phyloP scores from a whole-genome alignment of 2,329 filamentous ascomycete genomes.

The Xylariaceae sp. region DNA sequence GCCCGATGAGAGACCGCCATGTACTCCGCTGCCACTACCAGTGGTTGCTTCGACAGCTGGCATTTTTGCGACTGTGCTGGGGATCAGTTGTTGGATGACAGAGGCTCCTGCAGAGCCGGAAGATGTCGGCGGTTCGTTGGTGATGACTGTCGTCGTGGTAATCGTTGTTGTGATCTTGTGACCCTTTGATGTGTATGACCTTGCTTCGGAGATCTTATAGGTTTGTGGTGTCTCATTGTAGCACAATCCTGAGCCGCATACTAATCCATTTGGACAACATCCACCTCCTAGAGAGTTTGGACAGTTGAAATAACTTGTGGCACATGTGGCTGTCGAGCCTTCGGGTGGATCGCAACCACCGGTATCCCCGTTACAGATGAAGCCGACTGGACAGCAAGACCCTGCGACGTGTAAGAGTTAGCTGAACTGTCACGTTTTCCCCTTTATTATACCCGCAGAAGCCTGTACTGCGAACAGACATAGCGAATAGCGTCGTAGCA shows the following conservation, averaged over 20 bases:
- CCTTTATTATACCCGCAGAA: no score
- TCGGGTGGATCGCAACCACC: constrained; percentile 42
- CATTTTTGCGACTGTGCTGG: constrained; percentile 41
- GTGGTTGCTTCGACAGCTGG: constrained; percentile 27
- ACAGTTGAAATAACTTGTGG: constrained; percentile 44
- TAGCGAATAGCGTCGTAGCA: no score
- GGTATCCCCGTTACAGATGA: constrained; percentile 37
- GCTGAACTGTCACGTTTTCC: no score
- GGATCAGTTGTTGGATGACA: constrained; percentile 41
- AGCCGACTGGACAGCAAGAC: constrained; percentile 44
- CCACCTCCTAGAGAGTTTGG: constrained; percentile 48
- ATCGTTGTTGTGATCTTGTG: constrained; percentile 39
- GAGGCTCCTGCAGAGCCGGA: constrained; percentile 23
- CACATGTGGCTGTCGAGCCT: constrained; percentile 42
- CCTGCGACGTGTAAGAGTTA: no score
- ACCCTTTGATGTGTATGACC: constrained; percentile 43
- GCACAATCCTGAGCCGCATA: constrained; percentile 45
- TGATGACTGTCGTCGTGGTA: constrained; percentile 36
- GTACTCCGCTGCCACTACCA: constrained; percentile 18
- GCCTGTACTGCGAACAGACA: no score
- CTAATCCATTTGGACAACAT: constrained; percentile 49
- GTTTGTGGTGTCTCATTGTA: constrained; percentile 46
- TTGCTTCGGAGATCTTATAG: constrained; percentile 38
- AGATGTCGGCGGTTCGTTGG: constrained; percentile 23
- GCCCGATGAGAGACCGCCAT: constrained; percentile 34